phyloP scores from a whole-genome alignment of 1,284 basidiomycete genomes.

The Sanghuangporus baumii region DNA sequence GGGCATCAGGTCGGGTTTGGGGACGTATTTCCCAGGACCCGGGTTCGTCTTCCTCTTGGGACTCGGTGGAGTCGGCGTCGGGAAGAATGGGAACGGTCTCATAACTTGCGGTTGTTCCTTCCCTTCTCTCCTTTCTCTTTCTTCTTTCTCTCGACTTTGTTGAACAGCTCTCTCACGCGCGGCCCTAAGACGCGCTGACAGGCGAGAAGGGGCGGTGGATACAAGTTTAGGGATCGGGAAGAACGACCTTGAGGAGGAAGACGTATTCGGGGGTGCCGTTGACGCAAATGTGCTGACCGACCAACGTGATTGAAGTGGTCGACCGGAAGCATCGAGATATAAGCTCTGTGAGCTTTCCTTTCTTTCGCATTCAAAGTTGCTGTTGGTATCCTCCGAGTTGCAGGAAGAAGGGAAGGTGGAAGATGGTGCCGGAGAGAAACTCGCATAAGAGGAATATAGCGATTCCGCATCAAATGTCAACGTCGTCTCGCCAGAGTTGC shows the following conservation, averaged over 20 bases:
- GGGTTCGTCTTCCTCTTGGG: constrained; percentile 15
- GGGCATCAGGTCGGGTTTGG: constrained; percentile 8
- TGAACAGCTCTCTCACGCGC: background rate
- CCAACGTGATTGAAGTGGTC: constrained; percentile 13
- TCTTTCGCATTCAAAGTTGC: background rate
- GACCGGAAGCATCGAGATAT: constrained; percentile 4
- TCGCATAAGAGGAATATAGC: background rate
- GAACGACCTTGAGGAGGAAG: constrained; percentile 4
- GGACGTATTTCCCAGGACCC: constrained; percentile 11
- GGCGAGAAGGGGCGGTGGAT: constrained; percentile 1
- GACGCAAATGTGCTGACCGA: constrained; percentile 15
- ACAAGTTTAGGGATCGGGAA: constrained; percentile 13
- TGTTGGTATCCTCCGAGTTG: background rate
- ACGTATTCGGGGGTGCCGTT: background rate
- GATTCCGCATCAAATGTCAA: constrained; percentile 4
- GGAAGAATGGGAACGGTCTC: constrained; percentile 14
- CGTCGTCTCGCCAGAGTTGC: background rate
- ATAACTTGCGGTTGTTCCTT: background rate
- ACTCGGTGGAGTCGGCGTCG: constrained; percentile 7
- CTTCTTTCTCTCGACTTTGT: background rate
- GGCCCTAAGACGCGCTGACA: background rate
- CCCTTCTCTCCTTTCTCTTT: background rate
- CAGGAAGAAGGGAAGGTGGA: background rate
- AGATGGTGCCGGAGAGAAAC: background rate
- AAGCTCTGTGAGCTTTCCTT: background rate